These are phyloP conservation scores for Saccharomyces jurei DNA, from an alignment of 805 yeast genomes.

Conservation along the genomic window DNA sequence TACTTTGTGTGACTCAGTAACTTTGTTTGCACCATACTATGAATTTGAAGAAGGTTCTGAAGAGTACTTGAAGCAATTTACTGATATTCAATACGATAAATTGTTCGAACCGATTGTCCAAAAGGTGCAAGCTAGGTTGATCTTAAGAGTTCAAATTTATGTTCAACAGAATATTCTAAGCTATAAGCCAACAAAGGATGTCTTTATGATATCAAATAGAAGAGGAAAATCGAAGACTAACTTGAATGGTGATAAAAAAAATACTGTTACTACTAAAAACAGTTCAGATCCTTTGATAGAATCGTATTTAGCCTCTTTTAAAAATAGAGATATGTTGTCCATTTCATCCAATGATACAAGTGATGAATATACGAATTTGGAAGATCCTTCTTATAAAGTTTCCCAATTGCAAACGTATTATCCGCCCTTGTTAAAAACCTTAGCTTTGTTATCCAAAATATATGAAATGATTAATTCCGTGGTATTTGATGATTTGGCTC, in stretches of 20 bases:
- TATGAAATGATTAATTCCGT: slow-evolving; percentile 70
- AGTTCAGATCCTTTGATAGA: slow-evolving; percentile 10
- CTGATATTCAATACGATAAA: slow-evolving; percentile 40
- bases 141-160: slow-evolving; percentile 67
- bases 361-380: slow-evolving; percentile 4
- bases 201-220: slow-evolving; percentile 51
- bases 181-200: slow-evolving; percentile 61
- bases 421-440: slow-evolving; percentile 63
- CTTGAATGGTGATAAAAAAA: slow-evolving; percentile 1
- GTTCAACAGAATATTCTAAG: slow-evolving; percentile 61
- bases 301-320: slow-evolving; percentile 7
- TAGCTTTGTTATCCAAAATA: slow-evolving; percentile 64
- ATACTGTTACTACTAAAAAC: slow-evolving; percentile 6
- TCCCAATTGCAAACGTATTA: slow-evolving; percentile 40
- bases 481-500: slow-evolving; percentile 85
- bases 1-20: slow-evolving; percentile 65
- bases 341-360: slow-evolving; percentile 21
- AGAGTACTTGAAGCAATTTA: slow-evolving; percentile 26
- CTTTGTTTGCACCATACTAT: slow-evolving; percentile 57
- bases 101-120: slow-evolving; percentile 64
- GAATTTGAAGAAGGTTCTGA: slow-evolving; percentile 49
- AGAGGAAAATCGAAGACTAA: slow-evolving; percentile 8
- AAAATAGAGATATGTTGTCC: background rate
- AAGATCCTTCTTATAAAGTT: background rate
- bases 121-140: slow-evolving; percentile 72